Conservation (phyloP, 306 rosid species). For the Sicyos baderoa region DNA sequence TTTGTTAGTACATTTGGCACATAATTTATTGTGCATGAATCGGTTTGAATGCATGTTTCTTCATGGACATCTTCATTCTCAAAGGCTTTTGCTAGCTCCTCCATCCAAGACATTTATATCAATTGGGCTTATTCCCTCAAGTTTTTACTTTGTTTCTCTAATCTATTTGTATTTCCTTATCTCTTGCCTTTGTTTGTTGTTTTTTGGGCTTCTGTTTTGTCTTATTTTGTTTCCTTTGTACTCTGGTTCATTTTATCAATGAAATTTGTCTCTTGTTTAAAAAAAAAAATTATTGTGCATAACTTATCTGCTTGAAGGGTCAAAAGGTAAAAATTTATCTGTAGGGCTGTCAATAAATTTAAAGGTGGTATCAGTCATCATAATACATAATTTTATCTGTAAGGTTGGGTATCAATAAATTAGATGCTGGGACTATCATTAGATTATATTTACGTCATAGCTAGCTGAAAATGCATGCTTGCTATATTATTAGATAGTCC, state of each 20-base stretch:
- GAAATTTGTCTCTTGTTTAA: too few relatives aligned
- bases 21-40: not conserved
- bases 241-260: too few relatives aligned
- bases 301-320: not conserved
- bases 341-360: not conserved
- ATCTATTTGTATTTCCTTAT: too few relatives aligned
- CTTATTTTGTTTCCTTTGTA: too few relatives aligned
- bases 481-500: not conserved
- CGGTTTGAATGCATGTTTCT: too few relatives aligned
- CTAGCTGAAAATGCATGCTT: not conserved
- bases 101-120: too few relatives aligned
- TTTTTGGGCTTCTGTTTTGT: too few relatives aligned
- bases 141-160: too few relatives aligned
- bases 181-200: too few relatives aligned
- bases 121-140: too few relatives aligned
- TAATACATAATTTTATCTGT: not conserved
- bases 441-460: not conserved
- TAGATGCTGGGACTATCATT: not conserved
- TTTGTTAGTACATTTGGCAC: not conserved
- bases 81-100: too few relatives aligned
- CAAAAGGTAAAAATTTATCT: not conserved
- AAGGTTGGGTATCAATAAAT: not conserved
- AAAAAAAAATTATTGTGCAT: not conserved
- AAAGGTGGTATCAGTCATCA: not conserved
- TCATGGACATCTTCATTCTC: too few relatives aligned